Evolutionary conservation across 257 asterid genomes (phyloP).

Genomic region (Primulina tabacum): DNA sequence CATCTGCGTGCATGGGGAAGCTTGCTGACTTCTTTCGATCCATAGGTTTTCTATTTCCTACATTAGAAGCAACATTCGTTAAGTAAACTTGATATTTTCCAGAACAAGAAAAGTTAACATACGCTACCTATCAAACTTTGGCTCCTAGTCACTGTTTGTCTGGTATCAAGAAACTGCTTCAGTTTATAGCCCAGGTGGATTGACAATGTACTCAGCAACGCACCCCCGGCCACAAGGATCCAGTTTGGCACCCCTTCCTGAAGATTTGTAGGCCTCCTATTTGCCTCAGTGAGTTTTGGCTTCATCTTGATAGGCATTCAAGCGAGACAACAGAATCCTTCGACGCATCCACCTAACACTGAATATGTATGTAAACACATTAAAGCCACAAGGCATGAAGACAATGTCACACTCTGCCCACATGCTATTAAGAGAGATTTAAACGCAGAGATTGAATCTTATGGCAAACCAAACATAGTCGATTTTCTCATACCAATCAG

Average conservation of each 20-base stretch:
- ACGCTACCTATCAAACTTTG: slow-evolving; percentile 30
- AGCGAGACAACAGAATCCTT: slow-evolving; percentile 9
- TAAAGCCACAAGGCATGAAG: neutral
- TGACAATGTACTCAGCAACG: slow-evolving; percentile 55
- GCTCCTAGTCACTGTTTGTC: slow-evolving; percentile 29
- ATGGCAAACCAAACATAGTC: neutral
- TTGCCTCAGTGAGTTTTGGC: slow-evolving; percentile 31
- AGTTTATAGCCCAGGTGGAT: slow-evolving; percentile 57
- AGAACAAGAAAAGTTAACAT: neutral
- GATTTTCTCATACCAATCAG: neutral
- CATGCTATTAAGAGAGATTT: neutral
- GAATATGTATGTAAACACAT: slow-evolving; percentile 13
- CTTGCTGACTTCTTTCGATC: slow-evolving; percentile 34
- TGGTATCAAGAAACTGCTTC: slow-evolving; percentile 52
- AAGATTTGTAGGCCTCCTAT: slow-evolving; percentile 36
- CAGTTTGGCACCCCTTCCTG: slow-evolving; percentile 49
- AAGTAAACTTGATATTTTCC: slow-evolving; percentile 9
- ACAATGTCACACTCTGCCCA: neutral
- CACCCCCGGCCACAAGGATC: slow-evolving; percentile 62
- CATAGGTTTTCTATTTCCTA: slow-evolving; percentile 44
- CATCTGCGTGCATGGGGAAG: slow-evolving; percentile 36
- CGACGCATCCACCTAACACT: slow-evolving; percentile 29
- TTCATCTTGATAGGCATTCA: slow-evolving; percentile 32
- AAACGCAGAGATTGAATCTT: neutral
- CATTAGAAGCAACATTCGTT: slow-evolving; percentile 24